These are phyloP conservation scores for Protea cynaroides DNA, from an alignment of 164 flowering plant genomes.

Conservation along the genomic window DNA sequence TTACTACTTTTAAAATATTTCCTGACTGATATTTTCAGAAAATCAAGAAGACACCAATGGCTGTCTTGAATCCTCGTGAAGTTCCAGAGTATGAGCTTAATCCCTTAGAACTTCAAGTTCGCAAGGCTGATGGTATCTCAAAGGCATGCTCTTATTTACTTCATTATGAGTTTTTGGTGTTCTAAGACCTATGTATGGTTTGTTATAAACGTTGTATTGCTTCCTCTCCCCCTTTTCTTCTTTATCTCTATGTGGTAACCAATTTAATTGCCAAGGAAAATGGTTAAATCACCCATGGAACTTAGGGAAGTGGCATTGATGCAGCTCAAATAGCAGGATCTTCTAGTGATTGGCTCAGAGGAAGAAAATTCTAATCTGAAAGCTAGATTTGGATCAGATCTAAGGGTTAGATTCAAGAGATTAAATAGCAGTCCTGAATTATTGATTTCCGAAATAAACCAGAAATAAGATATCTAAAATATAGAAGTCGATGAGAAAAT, in stretches of 20 bases:
- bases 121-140: constrained; percentile 78
- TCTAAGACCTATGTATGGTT: not conserved
- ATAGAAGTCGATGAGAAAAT: too few species aligned
- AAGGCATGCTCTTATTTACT: constrained; percentile 43
- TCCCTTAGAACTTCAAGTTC: constrained; percentile 86
- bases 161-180: not conserved
- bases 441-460: too few species aligned
- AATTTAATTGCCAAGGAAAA: not conserved
- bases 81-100: constrained; percentile 98
- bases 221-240: not conserved
- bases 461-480: too few species aligned
- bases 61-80: constrained; percentile 84
- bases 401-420: too few species aligned
- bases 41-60: constrained; percentile 86
- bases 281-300: too few species aligned
- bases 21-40: constrained; percentile 40
- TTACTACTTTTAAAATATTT: not conserved
- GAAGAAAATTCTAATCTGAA: too few species aligned
- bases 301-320: too few species aligned
- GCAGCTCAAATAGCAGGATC: too few species aligned
- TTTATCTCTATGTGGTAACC: not conserved
- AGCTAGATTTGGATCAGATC: too few species aligned
- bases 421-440: too few species aligned
- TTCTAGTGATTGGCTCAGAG: too few species aligned
- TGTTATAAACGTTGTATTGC: not conserved